Percentiles rank a stretch among this genome's conserved stretches.
Evolutionary conservation across 208 protist genomes (phyloP).

Genomic region (Trypanosoma grayi): DNA sequence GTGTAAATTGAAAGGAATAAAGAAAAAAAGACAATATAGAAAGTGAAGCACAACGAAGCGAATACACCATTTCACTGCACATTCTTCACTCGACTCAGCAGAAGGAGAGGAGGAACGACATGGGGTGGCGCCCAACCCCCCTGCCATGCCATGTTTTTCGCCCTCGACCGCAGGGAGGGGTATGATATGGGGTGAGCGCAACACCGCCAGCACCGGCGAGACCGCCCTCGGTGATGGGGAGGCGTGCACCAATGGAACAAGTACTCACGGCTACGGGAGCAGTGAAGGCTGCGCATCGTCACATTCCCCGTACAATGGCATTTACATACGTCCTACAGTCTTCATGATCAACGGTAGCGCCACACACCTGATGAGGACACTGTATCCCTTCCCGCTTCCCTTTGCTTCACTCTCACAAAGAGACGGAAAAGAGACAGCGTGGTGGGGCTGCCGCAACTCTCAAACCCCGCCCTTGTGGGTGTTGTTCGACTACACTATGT

Average conservation of each 20-base stretch:
- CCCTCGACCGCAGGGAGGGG: neutral
- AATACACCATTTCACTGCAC: conserved; percentile 1
- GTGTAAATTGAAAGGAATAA: neutral
- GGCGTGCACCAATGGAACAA: neutral
- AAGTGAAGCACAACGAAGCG: conserved; percentile 7
- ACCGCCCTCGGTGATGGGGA: no score
- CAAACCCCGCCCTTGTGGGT: conserved; percentile 2
- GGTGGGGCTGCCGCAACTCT: conserved; percentile 6
- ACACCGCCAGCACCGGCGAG: neutral
- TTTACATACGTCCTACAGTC: conserved; percentile 21
- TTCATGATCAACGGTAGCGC: conserved; percentile 26
- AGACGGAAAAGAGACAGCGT: neutral
- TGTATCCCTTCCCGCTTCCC: neutral
- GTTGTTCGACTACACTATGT: conserved; percentile 12
- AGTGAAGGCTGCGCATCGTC: no score
- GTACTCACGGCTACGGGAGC: no score
- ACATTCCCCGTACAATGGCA: neutral
- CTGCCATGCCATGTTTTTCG: no score
- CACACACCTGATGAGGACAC: conserved; percentile 6
- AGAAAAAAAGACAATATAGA: neutral
- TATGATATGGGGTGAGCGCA: neutral
- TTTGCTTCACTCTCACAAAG: neutral
- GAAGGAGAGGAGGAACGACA: neutral
- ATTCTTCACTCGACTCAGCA: neutral
- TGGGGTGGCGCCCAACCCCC: no score